Base-by-base conservation (phyloP, 495 filamentous ascomycete species). In the Aspergillus sclerotiicarbonarius region DNA sequence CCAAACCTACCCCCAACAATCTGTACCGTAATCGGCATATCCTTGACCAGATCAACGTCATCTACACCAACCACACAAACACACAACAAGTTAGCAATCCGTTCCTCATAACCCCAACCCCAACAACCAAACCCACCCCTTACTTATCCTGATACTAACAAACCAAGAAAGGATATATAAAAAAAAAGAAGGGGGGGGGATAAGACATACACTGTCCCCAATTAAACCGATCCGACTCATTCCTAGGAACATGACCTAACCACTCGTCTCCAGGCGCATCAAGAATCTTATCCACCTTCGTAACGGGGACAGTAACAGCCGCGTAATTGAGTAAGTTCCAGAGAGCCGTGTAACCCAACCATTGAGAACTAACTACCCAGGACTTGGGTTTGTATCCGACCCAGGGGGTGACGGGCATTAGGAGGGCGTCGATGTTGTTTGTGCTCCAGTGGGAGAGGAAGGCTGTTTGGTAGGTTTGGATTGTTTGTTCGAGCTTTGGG, bases 281-380 rank as follows among this genome's bases (percentile, higher is more conserved):
- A 21, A 73, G 59, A 8, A 53, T 57, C 32, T 31, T 54, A 33
- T 81, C 80, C 1, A 77, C 82, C 25, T 68, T 74, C 0, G 73
- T 74, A 6, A 78, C 71, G 1, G 84, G 85, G 52, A 86, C 78
- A 0, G 84, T 72, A 13, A 84, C 54, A 16, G 75, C 79, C 0
- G 84, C 86, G 67, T 88, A 90, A 52, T 88, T 82, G 0, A 90
- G 65, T 15, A 89, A 57, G 61, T 91, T 90, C 84, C 84, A 91
- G 58, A 88, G 79, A 15, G 73, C 70, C 0, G 85, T 88, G 57
- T 89, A 90, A 0, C 79, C 78, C 72, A 85, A 82, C 61, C 84
- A 88, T 18, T 77, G 78, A 9, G 72, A 71, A 6, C 79, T 84
- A 19, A 80, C 75, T 8, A 84, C 70, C 75, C 73, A 76, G 0